Evolutionary conservation across 1,284 basidiomycete species (phyloP).

Genomic region (Afroboletus lepidellus): DNA sequence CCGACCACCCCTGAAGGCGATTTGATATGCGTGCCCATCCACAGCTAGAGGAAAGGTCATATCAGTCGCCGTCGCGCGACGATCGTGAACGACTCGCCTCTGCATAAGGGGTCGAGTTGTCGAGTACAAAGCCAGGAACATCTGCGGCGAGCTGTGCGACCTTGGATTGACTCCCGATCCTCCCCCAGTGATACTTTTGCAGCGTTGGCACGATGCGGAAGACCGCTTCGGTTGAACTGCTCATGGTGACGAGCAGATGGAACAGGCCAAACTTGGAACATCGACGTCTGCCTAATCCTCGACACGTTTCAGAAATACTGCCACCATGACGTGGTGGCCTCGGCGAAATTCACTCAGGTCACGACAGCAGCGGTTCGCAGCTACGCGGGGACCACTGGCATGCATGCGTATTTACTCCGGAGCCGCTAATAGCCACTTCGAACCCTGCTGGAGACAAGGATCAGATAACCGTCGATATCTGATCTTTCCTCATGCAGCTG

Average conservation of each 20-base stretch:
- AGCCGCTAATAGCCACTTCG: no score
- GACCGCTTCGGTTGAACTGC: slow-evolving; percentile 36
- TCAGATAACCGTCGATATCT: slow-evolving; percentile 26
- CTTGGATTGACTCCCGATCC: slow-evolving; percentile 58
- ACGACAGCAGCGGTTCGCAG: no score
- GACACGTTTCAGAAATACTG: neutral
- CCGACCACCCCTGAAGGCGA: slow-evolving; percentile 72
- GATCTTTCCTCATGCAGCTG: slow-evolving; percentile 14
- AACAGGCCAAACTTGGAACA: no score
- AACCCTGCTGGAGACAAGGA: slow-evolving; percentile 27
- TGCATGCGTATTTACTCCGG: no score
- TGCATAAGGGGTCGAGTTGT: slow-evolving; percentile 51
- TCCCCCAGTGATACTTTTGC: slow-evolving; percentile 78
- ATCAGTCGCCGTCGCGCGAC: slow-evolving; percentile 1
- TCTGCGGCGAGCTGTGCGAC: slow-evolving; percentile 48
- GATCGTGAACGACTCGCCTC: slow-evolving; percentile 41
- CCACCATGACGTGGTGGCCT: neutral
- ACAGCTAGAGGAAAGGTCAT: slow-evolving; percentile 57
- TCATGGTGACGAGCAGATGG: slow-evolving; percentile 19
- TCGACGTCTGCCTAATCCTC: neutral
- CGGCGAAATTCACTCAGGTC: neutral
- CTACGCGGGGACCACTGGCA: no score
- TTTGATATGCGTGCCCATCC: slow-evolving; percentile 98
- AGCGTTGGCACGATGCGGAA: slow-evolving; percentile 70
- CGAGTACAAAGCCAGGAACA: slow-evolving; percentile 43